Percentiles rank a stretch among this genome's conserved stretches.
Conservation (phyloP, 148 eudicot genomes). For the Nepenthes mirabilis region DNA sequence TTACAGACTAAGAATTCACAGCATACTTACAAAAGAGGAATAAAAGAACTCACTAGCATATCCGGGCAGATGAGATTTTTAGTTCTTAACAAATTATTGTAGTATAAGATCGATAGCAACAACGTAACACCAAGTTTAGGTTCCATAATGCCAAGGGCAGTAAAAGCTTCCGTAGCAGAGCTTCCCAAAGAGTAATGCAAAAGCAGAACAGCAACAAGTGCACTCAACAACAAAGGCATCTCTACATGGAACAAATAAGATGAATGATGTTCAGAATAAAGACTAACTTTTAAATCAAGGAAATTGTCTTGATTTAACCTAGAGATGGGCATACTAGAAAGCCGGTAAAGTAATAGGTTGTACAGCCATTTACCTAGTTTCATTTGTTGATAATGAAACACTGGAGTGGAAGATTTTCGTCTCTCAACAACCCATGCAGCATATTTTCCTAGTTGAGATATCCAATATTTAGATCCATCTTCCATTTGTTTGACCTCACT, state of each 20-base stretch:
- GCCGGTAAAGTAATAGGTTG: not conserved
- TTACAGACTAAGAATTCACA: no score
- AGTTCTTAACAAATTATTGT: conserved; percentile 35
- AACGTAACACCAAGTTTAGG: conserved; percentile 69
- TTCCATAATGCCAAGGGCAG: conserved; percentile 44
- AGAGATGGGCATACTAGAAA: conserved; percentile 1
- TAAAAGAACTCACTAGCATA: conserved; percentile 42
- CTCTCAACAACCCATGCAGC: conserved; percentile 23
- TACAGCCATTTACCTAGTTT: conserved; percentile 36
- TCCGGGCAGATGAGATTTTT: conserved; percentile 21
- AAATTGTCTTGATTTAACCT: not conserved
- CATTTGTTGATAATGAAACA: conserved; percentile 32
- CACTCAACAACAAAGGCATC: conserved; percentile 53
- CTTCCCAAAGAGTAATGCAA: conserved; percentile 37
- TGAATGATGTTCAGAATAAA: not conserved
- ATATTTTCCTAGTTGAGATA: conserved; percentile 31
- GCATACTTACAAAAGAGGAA: not conserved
- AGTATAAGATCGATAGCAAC: conserved; percentile 55
- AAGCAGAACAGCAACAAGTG: conserved; percentile 49
- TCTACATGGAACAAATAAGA: conserved; percentile 35
- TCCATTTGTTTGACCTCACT: conserved; percentile 11
- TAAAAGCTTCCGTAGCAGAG: conserved; percentile 53
- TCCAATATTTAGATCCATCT: conserved; percentile 44
- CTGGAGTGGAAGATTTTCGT: conserved; percentile 27
- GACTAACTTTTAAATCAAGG: not conserved